These are phyloP conservation scores for Marsdenia floribunda DNA, from an alignment of 257 asterid species.

Conservation along the genomic window DNA sequence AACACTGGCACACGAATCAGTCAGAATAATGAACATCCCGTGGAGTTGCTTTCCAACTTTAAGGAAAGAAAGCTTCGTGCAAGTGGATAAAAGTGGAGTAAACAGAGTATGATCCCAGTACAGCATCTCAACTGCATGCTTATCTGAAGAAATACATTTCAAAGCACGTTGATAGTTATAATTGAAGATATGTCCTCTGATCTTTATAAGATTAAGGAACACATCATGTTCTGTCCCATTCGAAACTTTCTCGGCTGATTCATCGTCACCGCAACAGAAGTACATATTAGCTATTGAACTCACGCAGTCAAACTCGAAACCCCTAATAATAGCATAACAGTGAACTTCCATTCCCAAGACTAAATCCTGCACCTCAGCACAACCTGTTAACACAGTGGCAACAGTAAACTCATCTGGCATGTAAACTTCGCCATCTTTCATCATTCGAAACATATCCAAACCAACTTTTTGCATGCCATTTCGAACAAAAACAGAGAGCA, in stretches of 20 bases:
- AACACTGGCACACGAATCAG: background rate
- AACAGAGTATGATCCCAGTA: constrained; percentile 25
- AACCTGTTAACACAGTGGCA: constrained; percentile 28
- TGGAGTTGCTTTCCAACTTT: constrained; percentile 40
- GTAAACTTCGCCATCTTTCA: constrained; percentile 23
- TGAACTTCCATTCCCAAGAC: constrained; percentile 35
- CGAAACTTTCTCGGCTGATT: constrained; percentile 26
- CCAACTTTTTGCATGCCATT: constrained; percentile 26
- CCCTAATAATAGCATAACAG: constrained; percentile 26
- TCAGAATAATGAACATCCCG: constrained; percentile 25
- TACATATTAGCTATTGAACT: constrained; percentile 35
- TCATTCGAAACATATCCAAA: constrained; percentile 24
- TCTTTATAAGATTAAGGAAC: constrained; percentile 24
- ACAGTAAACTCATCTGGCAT: constrained; percentile 36
- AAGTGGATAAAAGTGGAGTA: constrained; percentile 31
- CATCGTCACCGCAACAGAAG: constrained; percentile 26
- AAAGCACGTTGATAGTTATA: constrained; percentile 21
- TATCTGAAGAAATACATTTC: constrained; percentile 18
- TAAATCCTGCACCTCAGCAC: constrained; percentile 22
- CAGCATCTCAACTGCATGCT: constrained; percentile 18
- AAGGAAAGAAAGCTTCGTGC: constrained; percentile 30
- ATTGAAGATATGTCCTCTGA: constrained; percentile 33
- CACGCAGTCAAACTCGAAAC: constrained; percentile 24
- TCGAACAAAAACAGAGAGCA: constrained; percentile 32
- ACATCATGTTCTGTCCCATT: constrained; percentile 19